Evolutionary conservation across 192 early-diverging fungal genomes (phyloP), one percentile per base, ranked within the genome.

Genomic region (Jimgerdemannia flammicorona): DNA sequence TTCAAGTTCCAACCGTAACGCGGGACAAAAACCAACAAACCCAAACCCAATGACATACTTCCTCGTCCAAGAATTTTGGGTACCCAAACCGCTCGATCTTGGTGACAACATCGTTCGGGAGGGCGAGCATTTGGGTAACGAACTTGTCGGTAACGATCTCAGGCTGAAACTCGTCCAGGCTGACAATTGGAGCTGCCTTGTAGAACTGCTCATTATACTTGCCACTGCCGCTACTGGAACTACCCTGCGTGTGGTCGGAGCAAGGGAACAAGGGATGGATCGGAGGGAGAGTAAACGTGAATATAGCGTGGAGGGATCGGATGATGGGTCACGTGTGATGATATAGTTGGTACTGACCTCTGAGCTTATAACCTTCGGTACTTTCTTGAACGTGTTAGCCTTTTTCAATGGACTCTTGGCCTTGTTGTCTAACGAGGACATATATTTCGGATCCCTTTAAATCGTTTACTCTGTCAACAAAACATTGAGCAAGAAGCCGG

Each of bases 61-160:
- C 74, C 65, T 69, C 63, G 4, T 40, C 40, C 63, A 80, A 68
- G 10, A 69, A 29, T 4, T 72, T 67, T 68, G 79, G 71, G 20
- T 69, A 71, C 68, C 70, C 71, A 69, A 77, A 80, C n/a, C 67
- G 59, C 7, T 80, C 71, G n/a, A 80, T n/a, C 49, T 77, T 80
- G 66, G n/a, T 39, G 6, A 67, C 66, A 54, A 77, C 63, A 3
- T 70, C 59, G 42, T 73, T 42, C 0, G 79, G 72, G 42, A 77
- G 10, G 39, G 29, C 41, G 77, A 74, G 77, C 42, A 80, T 42
- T 41, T 77, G 75, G 43, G 71, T 72, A 18, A 79, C 42, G 75
- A 67, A 63, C 39, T 79, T 70, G 3, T 72, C 43, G 19, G n/a
- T 66, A 17, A 76, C 65, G 39, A 72, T 18, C 44, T 76, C 78